Conservation (phyloP, 305 asterid genomes). For the Solanum chacoense region DNA sequence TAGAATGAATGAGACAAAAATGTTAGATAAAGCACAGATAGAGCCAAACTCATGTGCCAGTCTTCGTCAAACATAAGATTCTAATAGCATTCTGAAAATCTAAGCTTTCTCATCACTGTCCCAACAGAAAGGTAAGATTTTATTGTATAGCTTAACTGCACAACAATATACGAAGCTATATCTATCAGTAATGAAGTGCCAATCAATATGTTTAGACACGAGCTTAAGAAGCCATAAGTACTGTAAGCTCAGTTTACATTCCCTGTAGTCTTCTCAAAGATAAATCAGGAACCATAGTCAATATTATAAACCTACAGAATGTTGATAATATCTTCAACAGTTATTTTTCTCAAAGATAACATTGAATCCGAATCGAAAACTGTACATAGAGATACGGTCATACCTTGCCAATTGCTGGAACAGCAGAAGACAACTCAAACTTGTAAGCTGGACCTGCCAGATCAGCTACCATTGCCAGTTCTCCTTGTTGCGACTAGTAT, state of each 20-base stretch:
- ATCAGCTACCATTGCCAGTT: conserved; percentile 71
- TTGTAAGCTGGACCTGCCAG: conserved; percentile 65
- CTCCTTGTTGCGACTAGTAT: conserved; percentile 68
- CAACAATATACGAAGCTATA: not conserved
- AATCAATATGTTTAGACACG: not conserved
- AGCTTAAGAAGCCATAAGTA: not conserved
- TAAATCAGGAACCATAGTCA: not conserved
- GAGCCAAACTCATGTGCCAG: not conserved
- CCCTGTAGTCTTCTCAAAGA: not conserved
- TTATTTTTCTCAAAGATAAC: not conserved
- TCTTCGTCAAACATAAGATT: not conserved
- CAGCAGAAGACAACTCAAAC: conserved; percentile 55
- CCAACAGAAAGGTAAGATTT: not conserved
- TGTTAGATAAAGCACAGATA: not conserved
- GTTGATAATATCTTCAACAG: not conserved
- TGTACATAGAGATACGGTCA: conserved; percentile 11
- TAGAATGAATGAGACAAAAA: not conserved
- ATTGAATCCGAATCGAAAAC: not conserved
- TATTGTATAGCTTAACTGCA: not conserved
- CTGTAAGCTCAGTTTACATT: not conserved
- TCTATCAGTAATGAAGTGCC: not conserved
- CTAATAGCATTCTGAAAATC: not conserved
- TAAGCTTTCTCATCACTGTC: not conserved
- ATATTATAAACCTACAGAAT: not conserved
- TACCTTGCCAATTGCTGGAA: conserved; percentile 72